Evolutionary conservation across 768 basidiomycete genomes (phyloP).

Genomic region (Boletus rufocinnamomeus): DNA sequence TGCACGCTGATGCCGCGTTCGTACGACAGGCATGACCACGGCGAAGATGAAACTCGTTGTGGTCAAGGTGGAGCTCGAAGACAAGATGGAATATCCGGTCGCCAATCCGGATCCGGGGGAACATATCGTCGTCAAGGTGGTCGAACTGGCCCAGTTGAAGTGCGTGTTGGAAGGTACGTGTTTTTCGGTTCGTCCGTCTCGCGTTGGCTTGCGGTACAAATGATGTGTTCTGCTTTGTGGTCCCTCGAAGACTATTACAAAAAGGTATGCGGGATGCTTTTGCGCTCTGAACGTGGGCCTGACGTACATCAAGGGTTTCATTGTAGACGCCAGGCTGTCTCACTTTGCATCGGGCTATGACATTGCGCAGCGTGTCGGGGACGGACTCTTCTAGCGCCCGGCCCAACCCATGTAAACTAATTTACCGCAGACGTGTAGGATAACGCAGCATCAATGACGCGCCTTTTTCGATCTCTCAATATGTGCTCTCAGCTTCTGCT

Average conservation of each 20-base stretch:
- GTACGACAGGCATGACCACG: slow-evolving; percentile 80
- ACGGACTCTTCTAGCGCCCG: slow-evolving; percentile 27
- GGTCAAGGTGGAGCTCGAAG: slow-evolving; percentile 66
- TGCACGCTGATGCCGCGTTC: neutral
- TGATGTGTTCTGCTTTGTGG: neutral
- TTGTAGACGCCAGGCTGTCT: slow-evolving; percentile 76
- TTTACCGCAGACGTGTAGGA: neutral
- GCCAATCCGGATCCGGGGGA: slow-evolving; percentile 87
- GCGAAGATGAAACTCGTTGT: slow-evolving; percentile 90
- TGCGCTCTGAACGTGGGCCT: neutral
- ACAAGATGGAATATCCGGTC: slow-evolving; percentile 63
- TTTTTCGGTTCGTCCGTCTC: neutral
- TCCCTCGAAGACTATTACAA: slow-evolving; percentile 51
- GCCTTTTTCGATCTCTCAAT: slow-evolving; percentile 68
- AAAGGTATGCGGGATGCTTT: slow-evolving; percentile 43
- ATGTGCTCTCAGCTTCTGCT: slow-evolving; percentile 74
- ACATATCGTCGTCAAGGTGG: slow-evolving; percentile 71
- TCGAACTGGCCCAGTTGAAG: slow-evolving; percentile 66
- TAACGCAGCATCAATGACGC: slow-evolving; percentile 23
- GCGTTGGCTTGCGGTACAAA: neutral
- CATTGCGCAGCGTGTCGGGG: slow-evolving; percentile 45
- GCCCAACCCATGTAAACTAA: neutral
- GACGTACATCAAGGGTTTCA: slow-evolving; percentile 47
- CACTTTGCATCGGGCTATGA: slow-evolving; percentile 74
- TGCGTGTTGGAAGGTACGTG: slow-evolving; percentile 66